These are phyloP conservation scores for Asterophora lycoperdoides DNA, from an alignment of 768 basidiomycete species.

Conservation along the genomic window DNA sequence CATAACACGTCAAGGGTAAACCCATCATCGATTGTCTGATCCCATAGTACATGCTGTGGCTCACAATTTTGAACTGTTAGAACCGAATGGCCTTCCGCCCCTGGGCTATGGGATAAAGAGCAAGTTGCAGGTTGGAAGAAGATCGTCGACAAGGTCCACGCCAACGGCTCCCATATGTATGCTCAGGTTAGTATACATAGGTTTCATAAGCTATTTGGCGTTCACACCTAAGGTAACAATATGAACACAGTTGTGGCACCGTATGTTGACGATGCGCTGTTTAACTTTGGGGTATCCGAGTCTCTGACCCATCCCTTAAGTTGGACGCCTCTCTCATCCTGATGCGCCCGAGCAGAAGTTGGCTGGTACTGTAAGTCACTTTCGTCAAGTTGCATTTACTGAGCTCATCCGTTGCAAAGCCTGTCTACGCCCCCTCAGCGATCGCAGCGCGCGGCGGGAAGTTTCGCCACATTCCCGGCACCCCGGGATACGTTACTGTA, in stretches of 20 bases:
- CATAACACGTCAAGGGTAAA: conserved; percentile 39
- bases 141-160: conserved; percentile 44
- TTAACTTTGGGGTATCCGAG: too few species aligned
- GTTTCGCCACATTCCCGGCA: conserved; percentile 35
- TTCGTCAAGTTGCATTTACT: background rate
- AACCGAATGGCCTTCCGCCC: conserved; percentile 40
- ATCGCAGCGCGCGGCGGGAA: conserved; percentile 38
- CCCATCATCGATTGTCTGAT: background rate
- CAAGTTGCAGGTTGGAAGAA: conserved; percentile 44
- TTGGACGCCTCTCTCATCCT: background rate
- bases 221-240: background rate
- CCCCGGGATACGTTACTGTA: conserved; percentile 38
- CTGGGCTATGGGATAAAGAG: conserved; percentile 44
- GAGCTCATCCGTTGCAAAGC: conserved; percentile 24
- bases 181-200: conserved; percentile 30
- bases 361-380: conserved; percentile 26
- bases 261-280: conserved; percentile 25
- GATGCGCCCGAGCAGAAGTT: conserved; percentile 30
- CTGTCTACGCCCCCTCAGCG: conserved; percentile 43
- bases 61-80: conserved; percentile 19
- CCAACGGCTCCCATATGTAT: conserved; percentile 40
- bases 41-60: too few species aligned
- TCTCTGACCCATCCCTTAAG: background rate
- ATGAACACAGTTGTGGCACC: conserved; percentile 31
- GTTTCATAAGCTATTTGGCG: background rate